Evolutionary conservation across 805 yeast species (phyloP).

Genomic region (Wickerhamomyces chaumierensis): DNA sequence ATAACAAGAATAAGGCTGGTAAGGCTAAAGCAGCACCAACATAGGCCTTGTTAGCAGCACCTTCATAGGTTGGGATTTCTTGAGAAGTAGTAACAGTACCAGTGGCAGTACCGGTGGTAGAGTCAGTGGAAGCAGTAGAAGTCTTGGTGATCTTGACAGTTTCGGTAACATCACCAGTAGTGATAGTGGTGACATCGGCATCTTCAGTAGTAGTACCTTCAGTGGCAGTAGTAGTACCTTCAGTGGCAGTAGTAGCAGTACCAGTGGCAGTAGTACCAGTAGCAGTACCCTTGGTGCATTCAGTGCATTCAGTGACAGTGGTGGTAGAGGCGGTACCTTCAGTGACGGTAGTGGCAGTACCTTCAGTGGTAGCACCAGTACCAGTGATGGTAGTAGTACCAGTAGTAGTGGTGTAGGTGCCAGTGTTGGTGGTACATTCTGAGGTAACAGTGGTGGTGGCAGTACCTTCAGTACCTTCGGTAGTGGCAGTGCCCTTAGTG

Average conservation of each 20-base stretch:
- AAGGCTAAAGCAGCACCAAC: constrained; percentile 1
- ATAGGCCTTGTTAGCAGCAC: constrained; percentile 2
- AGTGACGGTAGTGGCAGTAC: constrained; percentile 1
- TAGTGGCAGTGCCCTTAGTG: not conserved
- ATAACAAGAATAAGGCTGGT: not conserved
- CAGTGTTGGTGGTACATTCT: too few relatives aligned
- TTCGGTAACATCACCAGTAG: not conserved
- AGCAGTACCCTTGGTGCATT: constrained; percentile 2
- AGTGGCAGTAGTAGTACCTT: constrained; percentile 2
- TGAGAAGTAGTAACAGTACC: constrained; percentile 2
- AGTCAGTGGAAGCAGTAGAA: not conserved
- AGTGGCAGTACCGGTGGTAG: not conserved
- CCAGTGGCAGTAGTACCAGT: not conserved
- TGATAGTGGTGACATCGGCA: not conserved
- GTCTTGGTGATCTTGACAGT: constrained; percentile 4
- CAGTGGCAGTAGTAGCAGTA: not conserved
- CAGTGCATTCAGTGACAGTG: not conserved
- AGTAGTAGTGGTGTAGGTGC: constrained; percentile 1
- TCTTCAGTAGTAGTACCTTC: constrained; percentile 1
- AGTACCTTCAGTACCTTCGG: too few relatives aligned
- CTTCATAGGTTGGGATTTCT: constrained; percentile 2
- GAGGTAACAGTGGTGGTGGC: constrained; percentile 1
- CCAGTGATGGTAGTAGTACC: not conserved
- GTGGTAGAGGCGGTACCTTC: not conserved
- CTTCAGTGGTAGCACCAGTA: constrained; percentile 1